These are phyloP conservation scores for Mucor indicus DNA, from an alignment of 371 early-diverging fungal genomes.

Conservation along the genomic window DNA sequence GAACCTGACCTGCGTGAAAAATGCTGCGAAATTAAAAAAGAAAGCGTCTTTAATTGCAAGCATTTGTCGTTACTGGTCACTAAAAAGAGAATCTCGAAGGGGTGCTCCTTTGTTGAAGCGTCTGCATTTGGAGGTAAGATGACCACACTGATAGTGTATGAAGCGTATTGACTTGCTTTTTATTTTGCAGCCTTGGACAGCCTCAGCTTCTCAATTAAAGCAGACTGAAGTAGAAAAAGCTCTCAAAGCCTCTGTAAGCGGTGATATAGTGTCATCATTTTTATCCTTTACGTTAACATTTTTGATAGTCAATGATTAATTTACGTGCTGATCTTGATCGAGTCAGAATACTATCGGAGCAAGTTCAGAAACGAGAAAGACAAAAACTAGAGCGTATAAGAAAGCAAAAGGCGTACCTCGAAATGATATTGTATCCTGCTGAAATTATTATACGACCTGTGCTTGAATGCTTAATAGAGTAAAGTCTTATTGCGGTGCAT, in stretches of 20 bases:
- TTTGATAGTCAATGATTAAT: conserved; percentile 35
- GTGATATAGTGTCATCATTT: not conserved
- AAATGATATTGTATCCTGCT: conserved; percentile 71
- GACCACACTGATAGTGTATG: not conserved
- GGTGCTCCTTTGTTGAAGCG: conserved; percentile 93
- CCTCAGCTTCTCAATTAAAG: conserved; percentile 75
- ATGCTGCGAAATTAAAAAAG: conserved; percentile 47
- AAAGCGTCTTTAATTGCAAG: conserved; percentile 52
- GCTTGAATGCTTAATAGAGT: conserved; percentile 67
- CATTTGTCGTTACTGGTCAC: conserved; percentile 90
- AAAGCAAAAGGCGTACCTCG: conserved; percentile 66
- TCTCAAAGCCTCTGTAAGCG: conserved; percentile 54
- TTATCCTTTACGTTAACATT: too few relatives aligned
- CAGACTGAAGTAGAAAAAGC: conserved; percentile 78
- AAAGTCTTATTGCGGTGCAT: too few relatives aligned
- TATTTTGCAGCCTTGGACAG: conserved; percentile 84
- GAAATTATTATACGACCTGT: conserved; percentile 60
- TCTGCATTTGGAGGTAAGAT: conserved; percentile 84
- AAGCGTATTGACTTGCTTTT: not conserved
- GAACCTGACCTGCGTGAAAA: conserved; percentile 36
- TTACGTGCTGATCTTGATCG: conserved; percentile 86
- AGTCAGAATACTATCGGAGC: conserved; percentile 82
- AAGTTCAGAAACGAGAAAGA: conserved; percentile 85
- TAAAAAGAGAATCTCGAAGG: conserved; percentile 83
- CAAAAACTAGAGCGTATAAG: conserved; percentile 68